phyloP scores from a whole-genome alignment of 176 grass and related monocot genomes.

The bread wheat (Triticum aestivum) region DNA sequence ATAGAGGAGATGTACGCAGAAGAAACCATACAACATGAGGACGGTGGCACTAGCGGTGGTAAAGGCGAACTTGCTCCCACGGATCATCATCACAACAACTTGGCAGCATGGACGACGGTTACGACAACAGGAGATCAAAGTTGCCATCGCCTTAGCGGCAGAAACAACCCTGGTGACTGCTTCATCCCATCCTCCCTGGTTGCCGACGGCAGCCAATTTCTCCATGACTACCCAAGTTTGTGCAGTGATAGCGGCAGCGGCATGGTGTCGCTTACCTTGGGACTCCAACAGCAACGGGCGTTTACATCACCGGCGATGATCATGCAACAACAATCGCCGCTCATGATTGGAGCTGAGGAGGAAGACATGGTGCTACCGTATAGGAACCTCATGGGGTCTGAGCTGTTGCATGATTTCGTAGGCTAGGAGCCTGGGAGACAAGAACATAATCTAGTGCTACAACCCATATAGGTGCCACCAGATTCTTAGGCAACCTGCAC shows the following conservation, averaged over 20 bases:
- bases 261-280: slow-evolving; percentile 55
- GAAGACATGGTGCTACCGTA: slow-evolving; percentile 35
- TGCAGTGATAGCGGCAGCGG: background rate
- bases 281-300: slow-evolving; percentile 58
- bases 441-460: background rate
- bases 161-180: slow-evolving; percentile 12
- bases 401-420: slow-evolving; percentile 59
- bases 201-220: background rate
- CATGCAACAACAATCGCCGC: slow-evolving; percentile 2
- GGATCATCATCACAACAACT: background rate
- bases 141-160: background rate
- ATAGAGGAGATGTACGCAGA: slow-evolving; percentile 84
- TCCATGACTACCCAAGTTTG: background rate
- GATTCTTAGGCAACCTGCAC: background rate
- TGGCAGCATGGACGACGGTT: background rate
- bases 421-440: slow-evolving; percentile 17
- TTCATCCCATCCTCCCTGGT: background rate
- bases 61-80: background rate
- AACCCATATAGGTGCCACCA: no score
- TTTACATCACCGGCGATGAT: background rate
- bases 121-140: background rate
- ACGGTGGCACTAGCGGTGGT: background rate
- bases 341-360: slow-evolving; percentile 1
- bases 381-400: slow-evolving; percentile 55
- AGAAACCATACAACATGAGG: slow-evolving; percentile 34